These are phyloP conservation scores for Diospyros kaki DNA, from an alignment of 148 eudicot genomes.

Conservation along the genomic window DNA sequence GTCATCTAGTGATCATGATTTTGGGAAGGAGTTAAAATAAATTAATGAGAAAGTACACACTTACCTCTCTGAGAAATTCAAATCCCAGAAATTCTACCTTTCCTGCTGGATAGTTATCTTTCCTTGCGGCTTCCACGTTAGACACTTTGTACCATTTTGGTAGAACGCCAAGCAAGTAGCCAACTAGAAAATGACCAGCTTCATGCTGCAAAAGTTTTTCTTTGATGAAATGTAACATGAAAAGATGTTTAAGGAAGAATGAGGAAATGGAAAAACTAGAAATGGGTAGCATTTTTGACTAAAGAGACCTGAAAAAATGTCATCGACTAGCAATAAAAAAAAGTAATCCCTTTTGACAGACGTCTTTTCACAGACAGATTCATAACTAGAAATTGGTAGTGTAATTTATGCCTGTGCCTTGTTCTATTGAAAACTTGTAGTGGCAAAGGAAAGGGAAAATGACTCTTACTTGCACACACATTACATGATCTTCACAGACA, in stretches of 20 bases:
- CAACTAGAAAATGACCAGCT: slow-evolving; percentile 51
- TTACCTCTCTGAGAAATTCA: slow-evolving; percentile 40
- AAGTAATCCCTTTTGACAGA: too few relatives aligned
- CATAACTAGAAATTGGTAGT: neutral
- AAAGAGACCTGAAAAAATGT: neutral
- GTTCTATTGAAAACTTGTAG: neutral
- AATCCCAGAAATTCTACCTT: slow-evolving; percentile 37
- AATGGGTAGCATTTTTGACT: neutral
- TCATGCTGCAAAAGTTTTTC: slow-evolving; percentile 40
- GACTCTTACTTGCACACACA: slow-evolving; percentile 36
- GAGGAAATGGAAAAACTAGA: neutral
- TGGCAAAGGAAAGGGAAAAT: neutral
- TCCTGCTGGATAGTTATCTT: slow-evolving; percentile 23
- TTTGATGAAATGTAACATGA: neutral
- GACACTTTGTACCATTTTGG: slow-evolving; percentile 34
- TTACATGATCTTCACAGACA: slow-evolving; percentile 26
- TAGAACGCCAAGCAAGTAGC: slow-evolving; percentile 43
- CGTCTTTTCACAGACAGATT: too few relatives aligned
- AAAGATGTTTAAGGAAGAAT: neutral
- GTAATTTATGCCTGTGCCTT: neutral
- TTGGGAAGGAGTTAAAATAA: neutral
- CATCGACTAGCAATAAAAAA: too few relatives aligned
- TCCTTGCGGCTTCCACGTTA: slow-evolving; percentile 23
- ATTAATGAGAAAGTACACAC: neutral
- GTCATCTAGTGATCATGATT: neutral